These are phyloP conservation scores for Zygnema circumcarinatum DNA, from an alignment of 139 green algal genomes.

Conservation along the genomic window DNA sequence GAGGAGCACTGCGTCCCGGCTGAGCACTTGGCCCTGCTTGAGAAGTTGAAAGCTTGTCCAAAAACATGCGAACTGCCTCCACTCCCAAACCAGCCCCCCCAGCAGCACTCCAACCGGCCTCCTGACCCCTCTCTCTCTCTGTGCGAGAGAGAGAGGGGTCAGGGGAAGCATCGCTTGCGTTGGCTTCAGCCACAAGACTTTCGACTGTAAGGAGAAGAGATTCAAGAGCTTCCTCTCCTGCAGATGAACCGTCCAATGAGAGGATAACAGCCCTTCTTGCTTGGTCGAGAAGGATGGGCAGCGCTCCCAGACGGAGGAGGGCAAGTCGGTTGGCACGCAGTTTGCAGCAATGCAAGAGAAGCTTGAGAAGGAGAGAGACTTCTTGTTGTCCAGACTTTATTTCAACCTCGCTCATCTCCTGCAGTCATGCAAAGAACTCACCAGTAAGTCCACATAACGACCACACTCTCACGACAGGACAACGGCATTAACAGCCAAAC, in stretches of 20 bases:
- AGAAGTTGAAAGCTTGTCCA: conserved; percentile 57
- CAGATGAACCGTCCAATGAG: not conserved
- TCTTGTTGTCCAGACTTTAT: not conserved
- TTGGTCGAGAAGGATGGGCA: conserved; percentile 62
- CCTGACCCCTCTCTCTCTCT: not conserved
- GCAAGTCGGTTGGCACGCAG: conserved; percentile 58
- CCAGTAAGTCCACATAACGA: too few relatives aligned
- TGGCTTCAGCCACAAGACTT: conserved; percentile 47
- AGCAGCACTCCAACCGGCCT: not conserved
- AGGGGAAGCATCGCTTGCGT: conserved; percentile 9
- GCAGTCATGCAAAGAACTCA: too few relatives aligned
- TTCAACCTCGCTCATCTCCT: not conserved
- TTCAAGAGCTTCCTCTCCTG: conserved; percentile 28
- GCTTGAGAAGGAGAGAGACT: conserved; percentile 58
- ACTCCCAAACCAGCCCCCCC: conserved; percentile 23
- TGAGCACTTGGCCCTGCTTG: not conserved
- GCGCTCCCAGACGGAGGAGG: conserved; percentile 61
- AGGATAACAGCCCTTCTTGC: not conserved
- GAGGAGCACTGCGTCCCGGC: not conserved
- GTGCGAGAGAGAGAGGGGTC: conserved; percentile 7
- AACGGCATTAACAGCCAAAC: not conserved
- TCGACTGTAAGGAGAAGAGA: conserved; percentile 52
- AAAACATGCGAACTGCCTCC: conserved; percentile 61
- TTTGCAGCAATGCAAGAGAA: conserved; percentile 54
- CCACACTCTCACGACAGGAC: not conserved